Conservation (phyloP, 2,329 filamentous ascomycete species). For the Thelonectria olida region DNA sequence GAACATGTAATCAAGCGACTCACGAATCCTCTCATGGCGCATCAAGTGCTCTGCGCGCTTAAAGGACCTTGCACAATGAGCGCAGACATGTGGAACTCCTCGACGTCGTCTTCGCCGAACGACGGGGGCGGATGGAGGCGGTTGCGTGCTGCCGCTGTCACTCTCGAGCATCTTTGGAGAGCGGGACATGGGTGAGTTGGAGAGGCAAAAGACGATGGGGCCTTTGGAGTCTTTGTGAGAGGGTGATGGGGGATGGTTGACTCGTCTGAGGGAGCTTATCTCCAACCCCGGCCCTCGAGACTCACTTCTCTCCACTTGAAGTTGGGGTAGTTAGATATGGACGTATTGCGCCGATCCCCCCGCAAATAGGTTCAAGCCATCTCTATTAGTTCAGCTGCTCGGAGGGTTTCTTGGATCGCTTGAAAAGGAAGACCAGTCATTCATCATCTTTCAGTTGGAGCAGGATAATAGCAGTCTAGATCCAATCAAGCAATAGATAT, state of each 20-base stretch:
- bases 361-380: no score
- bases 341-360: no score
- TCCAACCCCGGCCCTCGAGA: no score
- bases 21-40: conserved; percentile 57
- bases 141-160: not conserved
- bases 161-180: conserved; percentile 18
- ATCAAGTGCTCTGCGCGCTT: conserved; percentile 58
- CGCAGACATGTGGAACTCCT: conserved; percentile 43
- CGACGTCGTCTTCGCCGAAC: conserved; percentile 20
- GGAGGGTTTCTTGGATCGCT: no score
- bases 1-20: conserved; percentile 30
- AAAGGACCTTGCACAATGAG: conserved; percentile 54
- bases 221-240: conserved; percentile 4
- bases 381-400: no score
- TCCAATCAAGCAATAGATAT: no score
- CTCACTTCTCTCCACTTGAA: no score
- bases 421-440: no score
- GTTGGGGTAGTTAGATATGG: no score
- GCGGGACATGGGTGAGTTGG: conserved; percentile 15
- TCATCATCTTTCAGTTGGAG: no score
- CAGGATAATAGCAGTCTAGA: no score
- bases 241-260: not conserved
- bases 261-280: no score
- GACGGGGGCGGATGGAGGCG: not conserved
- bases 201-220: conserved; percentile 11